Evolutionary conservation across 2,329 filamentous ascomycete species (phyloP), one percentile per base, ranked within the genome.

Genomic region (Beauveria brongniartii): DNA sequence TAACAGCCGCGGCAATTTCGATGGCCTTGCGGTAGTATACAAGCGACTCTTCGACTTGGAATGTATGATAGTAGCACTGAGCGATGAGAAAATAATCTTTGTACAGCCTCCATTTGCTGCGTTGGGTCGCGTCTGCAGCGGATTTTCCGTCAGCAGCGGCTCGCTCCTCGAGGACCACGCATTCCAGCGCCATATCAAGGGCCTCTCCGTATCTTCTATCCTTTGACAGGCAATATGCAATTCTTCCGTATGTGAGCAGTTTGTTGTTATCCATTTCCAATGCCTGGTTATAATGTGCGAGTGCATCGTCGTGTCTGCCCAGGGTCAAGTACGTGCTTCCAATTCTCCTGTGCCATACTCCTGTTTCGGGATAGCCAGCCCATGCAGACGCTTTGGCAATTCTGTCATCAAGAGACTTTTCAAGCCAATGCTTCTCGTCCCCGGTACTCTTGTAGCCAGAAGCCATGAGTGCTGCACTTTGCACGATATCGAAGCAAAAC

Each of bases 401-500:
- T 34, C 75, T 70, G 16, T 70, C 65, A 28, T 70, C 66, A 28
- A 75, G 61, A 1, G 73, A 64, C 2, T 73, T 69, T 0, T 73
- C 72, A 0, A 69, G 66, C 75, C 75, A 77, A 62, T 74, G 70
- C 2, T 63, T 63, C 20, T 71, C 70, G 5, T 71, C 71, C 44
- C 74, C 71, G 0, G 70, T 70, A 72, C 73, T 77, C 0, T 71
- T 73, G 58, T 70, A 67, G 2, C 73, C 75, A 1, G 70, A 69
- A 16, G 76, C 69, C 67, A 77, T 72, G 3, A 73, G 73, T 5
- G 75, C 73, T 34, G 76, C 69, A 47, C 70, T 73, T 61, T 77
- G 75, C 4, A 77, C 75, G 43, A 77, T 76, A 59, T 76, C 74
- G 63, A 77, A 76, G 63, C 75, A 77, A 61, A 77, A 74, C 0